Percentiles rank a stretch among this genome's conserved stretches.
Conservation (phyloP, 176 grass and related monocot species). For the Triticum aestivum region IWGSC_CS_RefSeq_v2.1 NC_057805.1:121296913-121297412, state of each 20-base stretch:
- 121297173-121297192: neutral
- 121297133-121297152: slow-evolving; percentile 55
- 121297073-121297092: slow-evolving; percentile 60
- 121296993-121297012: slow-evolving; percentile 46
- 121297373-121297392: neutral
- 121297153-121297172: neutral
- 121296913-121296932: slow-evolving; percentile 37
- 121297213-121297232: neutral
- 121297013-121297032: slow-evolving; percentile 77
- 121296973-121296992: slow-evolving; percentile 39
- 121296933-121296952: slow-evolving; percentile 55
- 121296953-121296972: slow-evolving; percentile 66
- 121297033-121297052: slow-evolving; percentile 48
- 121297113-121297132: slow-evolving; percentile 57
- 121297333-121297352: too few species aligned
- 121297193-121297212: neutral
- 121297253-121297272: neutral
- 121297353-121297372: too few species aligned
- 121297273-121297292: neutral
- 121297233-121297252: neutral
- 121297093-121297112: slow-evolving; percentile 63
- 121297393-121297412: neutral
- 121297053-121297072: slow-evolving; percentile 37
- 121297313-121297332: too few species aligned
- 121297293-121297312: too few species aligned